Conservation (phyloP, 2,329 filamentous ascomycete species). For the Rhinocladiella mackenziei region DNA sequence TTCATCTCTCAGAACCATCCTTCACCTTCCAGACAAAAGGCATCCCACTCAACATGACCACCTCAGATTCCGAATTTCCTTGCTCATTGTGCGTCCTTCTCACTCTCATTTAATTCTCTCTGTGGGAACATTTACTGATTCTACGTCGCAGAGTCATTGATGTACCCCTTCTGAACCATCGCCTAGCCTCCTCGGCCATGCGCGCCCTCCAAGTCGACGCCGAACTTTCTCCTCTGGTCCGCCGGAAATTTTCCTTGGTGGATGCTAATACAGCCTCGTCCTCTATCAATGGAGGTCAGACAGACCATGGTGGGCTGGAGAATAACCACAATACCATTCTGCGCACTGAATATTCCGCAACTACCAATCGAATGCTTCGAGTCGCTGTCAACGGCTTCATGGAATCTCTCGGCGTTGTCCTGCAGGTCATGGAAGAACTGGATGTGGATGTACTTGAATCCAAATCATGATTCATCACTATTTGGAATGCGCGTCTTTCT, state of each 20-base stretch:
- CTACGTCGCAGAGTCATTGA: constrained; percentile 58
- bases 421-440: constrained; percentile 86
- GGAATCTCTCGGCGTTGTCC: constrained; percentile 77
- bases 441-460: constrained; percentile 72
- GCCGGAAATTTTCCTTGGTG: constrained; percentile 62
- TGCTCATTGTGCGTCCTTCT: constrained; percentile 36
- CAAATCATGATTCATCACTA: constrained; percentile 9
- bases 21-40: too few species aligned
- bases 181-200: constrained; percentile 72
- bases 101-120: not conserved
- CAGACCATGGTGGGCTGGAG: constrained; percentile 18
- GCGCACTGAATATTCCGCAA: constrained; percentile 73
- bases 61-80: constrained; percentile 37
- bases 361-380: constrained; percentile 92
- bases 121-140: constrained; percentile 2
- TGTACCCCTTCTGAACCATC: constrained; percentile 74
- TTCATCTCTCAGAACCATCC: not conserved
- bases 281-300: constrained; percentile 26
- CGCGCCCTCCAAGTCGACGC: constrained; percentile 76
- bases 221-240: constrained; percentile 81
- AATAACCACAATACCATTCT: constrained; percentile 54
- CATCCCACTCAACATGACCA: constrained; percentile 14
- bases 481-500: not conserved
- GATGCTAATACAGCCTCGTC: constrained; percentile 16
- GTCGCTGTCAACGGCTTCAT: constrained; percentile 96